These are phyloP conservation scores for Claviceps sp. DNA, from an alignment of 2,329 filamentous ascomycete genomes.

Conservation along the genomic window DNA sequence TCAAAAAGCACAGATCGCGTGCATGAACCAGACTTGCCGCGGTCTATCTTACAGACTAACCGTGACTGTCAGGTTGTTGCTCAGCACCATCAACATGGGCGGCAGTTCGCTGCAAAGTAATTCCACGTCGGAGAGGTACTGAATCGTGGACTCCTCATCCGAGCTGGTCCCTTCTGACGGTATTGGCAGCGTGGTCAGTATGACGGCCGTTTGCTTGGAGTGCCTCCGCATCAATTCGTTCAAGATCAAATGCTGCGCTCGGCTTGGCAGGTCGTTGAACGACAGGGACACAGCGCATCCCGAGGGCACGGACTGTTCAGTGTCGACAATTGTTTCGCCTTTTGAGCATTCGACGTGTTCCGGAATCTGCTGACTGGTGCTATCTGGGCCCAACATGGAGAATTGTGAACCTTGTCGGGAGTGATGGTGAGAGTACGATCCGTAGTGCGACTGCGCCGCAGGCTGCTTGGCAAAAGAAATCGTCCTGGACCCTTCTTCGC, in stretches of 20 bases:
- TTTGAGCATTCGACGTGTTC: constrained; percentile 18
- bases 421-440: constrained; percentile 14
- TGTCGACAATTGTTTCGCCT: constrained; percentile 13
- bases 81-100: constrained; percentile 66
- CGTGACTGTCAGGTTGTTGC: constrained; percentile 83
- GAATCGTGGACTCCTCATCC: constrained; percentile 55
- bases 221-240: constrained; percentile 68
- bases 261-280: constrained; percentile 76
- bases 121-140: constrained; percentile 67
- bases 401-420: constrained; percentile 22
- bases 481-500: constrained; percentile 39
- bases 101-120: constrained; percentile 65
- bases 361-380: constrained; percentile 29
- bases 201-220: constrained; percentile 57
- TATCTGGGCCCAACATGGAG: constrained; percentile 18
- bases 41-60: constrained; percentile 44
- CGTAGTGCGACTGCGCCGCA: constrained; percentile 5
- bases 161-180: constrained; percentile 63
- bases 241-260: constrained; percentile 73
- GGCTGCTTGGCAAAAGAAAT: constrained; percentile 46
- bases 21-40: neutral
- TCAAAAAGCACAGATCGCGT: neutral
- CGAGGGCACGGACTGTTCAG: constrained; percentile 34
- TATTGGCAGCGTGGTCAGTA: constrained; percentile 74
- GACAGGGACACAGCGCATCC: constrained; percentile 55